Percentiles rank a stretch among this genome's conserved stretches.
Evolutionary conservation across 805 yeast species (phyloP).

Genomic region (Komagataella phaffii): DNA sequence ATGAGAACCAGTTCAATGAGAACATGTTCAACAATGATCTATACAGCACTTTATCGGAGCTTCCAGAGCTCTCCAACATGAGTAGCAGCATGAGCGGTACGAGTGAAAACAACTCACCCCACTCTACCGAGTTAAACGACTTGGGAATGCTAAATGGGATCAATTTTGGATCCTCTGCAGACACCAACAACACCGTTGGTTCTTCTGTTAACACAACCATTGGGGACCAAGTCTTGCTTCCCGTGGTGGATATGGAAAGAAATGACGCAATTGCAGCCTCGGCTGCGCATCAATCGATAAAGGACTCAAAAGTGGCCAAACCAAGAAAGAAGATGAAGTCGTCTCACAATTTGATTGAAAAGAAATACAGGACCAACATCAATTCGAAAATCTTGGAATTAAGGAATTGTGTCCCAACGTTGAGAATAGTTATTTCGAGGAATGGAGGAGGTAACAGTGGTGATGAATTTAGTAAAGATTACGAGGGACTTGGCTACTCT

Average conservation of each 20-base stretch:
- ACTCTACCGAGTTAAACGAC: neutral
- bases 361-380: constrained; percentile 58
- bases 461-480: constrained; percentile 31
- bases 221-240: neutral
- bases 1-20: neutral
- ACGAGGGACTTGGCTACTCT: constrained; percentile 37
- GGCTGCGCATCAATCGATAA: neutral
- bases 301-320: constrained; percentile 14
- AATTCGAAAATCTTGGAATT: constrained; percentile 52
- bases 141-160: neutral
- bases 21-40: neutral
- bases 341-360: constrained; percentile 61
- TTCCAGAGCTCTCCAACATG: neutral
- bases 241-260: neutral
- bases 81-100: neutral
- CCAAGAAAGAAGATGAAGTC: constrained; percentile 38
- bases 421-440: constrained; percentile 29
- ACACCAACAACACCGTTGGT: neutral
- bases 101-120: neutral
- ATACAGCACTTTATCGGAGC: neutral
- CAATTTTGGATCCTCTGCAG: neutral
- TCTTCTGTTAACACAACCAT: neutral
- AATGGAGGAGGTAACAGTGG: constrained; percentile 20
- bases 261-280: neutral
- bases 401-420: constrained; percentile 54